Evolutionary conservation across 495 filamentous ascomycete genomes (phyloP), one percentile per base, ranked within the genome.

Genomic region (Aspergillus nanangensis): DNA sequence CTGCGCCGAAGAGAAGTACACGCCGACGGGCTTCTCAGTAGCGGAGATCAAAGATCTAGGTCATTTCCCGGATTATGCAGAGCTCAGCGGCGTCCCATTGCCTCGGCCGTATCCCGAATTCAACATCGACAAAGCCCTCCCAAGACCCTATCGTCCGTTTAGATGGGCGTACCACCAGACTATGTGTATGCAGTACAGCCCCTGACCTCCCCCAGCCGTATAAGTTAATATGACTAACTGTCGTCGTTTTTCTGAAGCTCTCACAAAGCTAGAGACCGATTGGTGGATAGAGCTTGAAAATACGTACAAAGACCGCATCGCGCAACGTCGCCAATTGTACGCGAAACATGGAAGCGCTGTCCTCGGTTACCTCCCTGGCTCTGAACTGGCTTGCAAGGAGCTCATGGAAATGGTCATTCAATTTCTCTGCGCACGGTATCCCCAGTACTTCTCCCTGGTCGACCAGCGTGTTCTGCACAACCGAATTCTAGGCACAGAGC

Each of bases 251-350:
- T n/a, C n/a, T n/a, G n/a, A n/a, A 95, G 90, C 90, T 5, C 66
- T 93, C 8, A 83, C 77, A 25, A 95, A 89, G 45, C 67, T 91
- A 55, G 86, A 96, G 53, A 75, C 84, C 0, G 82, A 94, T 65
- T 96, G 85, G 83, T 96, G 90, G 90, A 76, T 96, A 22, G 90
- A 96, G 64, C 74, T 96, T 5, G 89, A 93, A 51, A 82, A 77
- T 23, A 86, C 80, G 13, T 96, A 96, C 62, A 69, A 66, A 40
- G 46, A 69, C 5, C 76, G 82, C 25, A 86, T 96, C 53, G 71
- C 76, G 2, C 84, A 92, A 57, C 86, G 90, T 18, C 79, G 83
- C 58, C 75, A 69, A 2, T 75, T 95, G 1, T 88, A 81, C 56
- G 65, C 65, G 21, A 71, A 80, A 37, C 67, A 92, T 51, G 83